phyloP scores from a whole-genome alignment of 805 yeast species.

The Candida parachauliodes region DNA sequence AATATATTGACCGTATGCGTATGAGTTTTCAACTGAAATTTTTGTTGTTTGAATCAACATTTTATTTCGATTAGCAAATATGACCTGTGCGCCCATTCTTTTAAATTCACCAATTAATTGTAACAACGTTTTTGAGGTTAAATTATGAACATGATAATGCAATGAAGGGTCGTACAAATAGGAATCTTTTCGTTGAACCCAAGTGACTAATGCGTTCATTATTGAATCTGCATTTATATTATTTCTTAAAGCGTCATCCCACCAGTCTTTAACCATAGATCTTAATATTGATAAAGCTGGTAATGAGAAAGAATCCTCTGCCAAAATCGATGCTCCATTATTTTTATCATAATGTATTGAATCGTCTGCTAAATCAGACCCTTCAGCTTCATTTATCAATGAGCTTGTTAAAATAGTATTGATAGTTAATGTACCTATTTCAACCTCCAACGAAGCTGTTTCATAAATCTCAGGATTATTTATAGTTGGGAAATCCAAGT shows the following conservation, averaged over 20 bases:
- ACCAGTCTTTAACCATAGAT: conserved; percentile 79
- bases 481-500: conserved; percentile 62
- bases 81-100: conserved; percentile 71
- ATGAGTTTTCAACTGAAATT: conserved; percentile 76
- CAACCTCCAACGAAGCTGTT: conserved; percentile 73
- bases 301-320: conserved; percentile 79
- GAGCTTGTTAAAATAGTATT: conserved; percentile 86
- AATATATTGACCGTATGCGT: conserved; percentile 84
- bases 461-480: conserved; percentile 78
- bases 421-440: conserved; percentile 73
- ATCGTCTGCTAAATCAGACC: conserved; percentile 66
- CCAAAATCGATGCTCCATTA: conserved; percentile 50
- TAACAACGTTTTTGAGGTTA: conserved; percentile 75
- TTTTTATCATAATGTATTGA: conserved; percentile 28
- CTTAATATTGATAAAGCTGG: conserved; percentile 71
- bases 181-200: conserved; percentile 81
- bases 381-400: conserved; percentile 82
- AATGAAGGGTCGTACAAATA: conserved; percentile 71
- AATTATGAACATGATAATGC: conserved; percentile 82
- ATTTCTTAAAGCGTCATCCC: conserved; percentile 80
- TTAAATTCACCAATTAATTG: conserved; percentile 79
- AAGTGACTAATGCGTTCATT: conserved; percentile 74
- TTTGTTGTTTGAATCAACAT: conserved; percentile 72
- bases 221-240: conserved; percentile 75
- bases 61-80: conserved; percentile 77